Evolutionary conservation across 2,329 filamentous ascomycete species (phyloP), one percentile per base, ranked within the genome.

Genomic region (Pseudodiploospora longispora): DNA sequence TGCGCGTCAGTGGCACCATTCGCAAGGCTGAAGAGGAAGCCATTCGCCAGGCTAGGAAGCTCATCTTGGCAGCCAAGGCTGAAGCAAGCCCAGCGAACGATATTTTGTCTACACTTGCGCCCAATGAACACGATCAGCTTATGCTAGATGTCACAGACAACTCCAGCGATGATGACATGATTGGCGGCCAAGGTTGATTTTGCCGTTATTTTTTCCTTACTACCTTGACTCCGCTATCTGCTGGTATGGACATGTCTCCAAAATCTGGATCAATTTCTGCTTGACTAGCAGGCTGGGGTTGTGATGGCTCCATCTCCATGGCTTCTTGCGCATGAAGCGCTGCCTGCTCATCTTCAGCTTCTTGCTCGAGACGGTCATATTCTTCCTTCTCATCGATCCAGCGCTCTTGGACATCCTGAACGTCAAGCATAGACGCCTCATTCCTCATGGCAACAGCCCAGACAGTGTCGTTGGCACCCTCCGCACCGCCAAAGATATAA

Each of bases 371-470:
- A 54, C 83, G 82, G 63, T 98, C 93, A 58, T 87, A 88, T 52
- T 85, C 87, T 10, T 90, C 90, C 60, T 90, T 93, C 35, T 83
- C 75, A 65, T 97, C 91, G 30, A 98, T 70, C 93, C 93, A 98
- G 49, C 93, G 76, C 68, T 98, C 93, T 66, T 98, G 93, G 50
- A 97, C 83, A 64, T 98, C 91, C 47, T 83, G 74, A 7, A 89
- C 81, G 55, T 94, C 89, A 74, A 95, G 81, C 65, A 82, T 69
- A 30, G 79, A 80, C 32, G 81, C 78, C 47, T 83, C 81, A 47
- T 82, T 81, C 45, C 89, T 80, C 80, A 97, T 95, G 3, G 93
- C 88, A 37, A 97, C 82, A 58, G 94, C 87, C 93, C 93, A 98
- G n/a, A 98, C 80, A 6, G 85, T 90, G 61, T 98, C 91, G 55